Evolutionary conservation across 768 basidiomycete genomes (phyloP), one percentile per base, ranked within the genome.

Genomic region (Leccinum sublutescens): DNA sequence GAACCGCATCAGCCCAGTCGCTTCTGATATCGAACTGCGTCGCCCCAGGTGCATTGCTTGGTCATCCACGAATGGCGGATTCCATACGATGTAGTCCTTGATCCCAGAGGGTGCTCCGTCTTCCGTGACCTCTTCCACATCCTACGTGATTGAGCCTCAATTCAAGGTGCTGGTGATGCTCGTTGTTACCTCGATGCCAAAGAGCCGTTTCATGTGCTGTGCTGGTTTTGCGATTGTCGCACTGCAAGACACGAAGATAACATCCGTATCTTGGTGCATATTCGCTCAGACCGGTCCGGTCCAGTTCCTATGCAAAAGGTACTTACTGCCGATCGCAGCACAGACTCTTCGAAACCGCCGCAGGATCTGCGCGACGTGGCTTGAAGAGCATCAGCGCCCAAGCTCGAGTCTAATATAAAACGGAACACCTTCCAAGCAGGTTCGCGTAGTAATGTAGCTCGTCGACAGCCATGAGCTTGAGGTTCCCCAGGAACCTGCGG

Each of bases 361-460:
- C 68, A 93, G 78, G 38, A 95, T 83, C 58, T 87, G 83, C 0
- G 93, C 91, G 19, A 92, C 87, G 67, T 95, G 92, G 62, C 91
- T 93, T 63, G 43, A 25, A 12, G 23, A 55, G 43, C 23, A 50
- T 60, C 52, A 62, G 54, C 11, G 17, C 5, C 7, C 19, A 54
- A 31, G 21, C 5, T 29, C 7, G 21, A 23, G 29, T 25, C 9
- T 33, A 9, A 19, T 31, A 34, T 14, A 19, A 55, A 54, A 43
- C 17, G 14, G 3, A 62, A 21, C 63, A 89, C 91, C 89, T 92
- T 62, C 93, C 94, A 54, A 95, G 81, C 10, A 89, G 74, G 43
- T 88, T 87, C 2, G 84, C 80, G 67, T 96, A 95, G 67, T 91
- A 94, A 71, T 96, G 93, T 36, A 95, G 69, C 68, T 96, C 93